Percentiles rank a stretch among this genome's conserved stretches.
These are phyloP conservation scores for Aspergillus neoniger DNA, from an alignment of 2,329 filamentous ascomycete genomes.

Conservation along the genomic window DNA sequence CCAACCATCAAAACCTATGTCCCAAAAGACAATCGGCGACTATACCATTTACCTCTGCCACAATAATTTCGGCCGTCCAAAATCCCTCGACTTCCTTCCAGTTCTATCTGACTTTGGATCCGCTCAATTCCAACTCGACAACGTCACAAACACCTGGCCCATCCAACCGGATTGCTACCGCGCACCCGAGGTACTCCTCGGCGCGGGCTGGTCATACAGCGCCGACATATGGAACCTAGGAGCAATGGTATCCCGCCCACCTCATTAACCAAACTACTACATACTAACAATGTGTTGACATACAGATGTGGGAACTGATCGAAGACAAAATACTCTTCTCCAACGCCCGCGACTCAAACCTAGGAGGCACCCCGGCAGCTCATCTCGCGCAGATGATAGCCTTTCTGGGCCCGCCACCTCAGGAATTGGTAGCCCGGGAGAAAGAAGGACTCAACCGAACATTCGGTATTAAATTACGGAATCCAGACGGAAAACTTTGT, in stretches of 20 bases:
- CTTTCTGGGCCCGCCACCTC: background rate
- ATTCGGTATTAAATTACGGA: background rate
- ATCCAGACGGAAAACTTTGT: background rate
- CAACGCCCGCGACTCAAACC: background rate
- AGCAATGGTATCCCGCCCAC: slow-evolving; percentile 24
- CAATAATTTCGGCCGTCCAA: background rate
- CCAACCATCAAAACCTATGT: background rate
- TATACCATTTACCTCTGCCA: background rate
- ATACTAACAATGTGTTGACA: background rate
- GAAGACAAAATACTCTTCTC: background rate
- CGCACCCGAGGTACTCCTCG: slow-evolving; percentile 40
- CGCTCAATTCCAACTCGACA: background rate
- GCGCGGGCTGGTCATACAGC: slow-evolving; percentile 37
- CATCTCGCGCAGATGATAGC: background rate
- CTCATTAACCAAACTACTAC: too few relatives aligned
- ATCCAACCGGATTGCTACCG: slow-evolving; percentile 47
- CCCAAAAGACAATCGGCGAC: background rate
- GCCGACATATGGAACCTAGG: slow-evolving; percentile 43
- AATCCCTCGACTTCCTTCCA: background rate
- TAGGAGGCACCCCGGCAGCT: background rate
- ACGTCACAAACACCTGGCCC: background rate
- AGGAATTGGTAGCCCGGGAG: background rate
- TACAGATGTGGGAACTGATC: background rate
- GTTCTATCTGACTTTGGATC: background rate
- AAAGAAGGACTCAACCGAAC: background rate